These are phyloP conservation scores for Mercurialis annua DNA, from an alignment of 345 rosid species.

Conservation along the genomic window DNA sequence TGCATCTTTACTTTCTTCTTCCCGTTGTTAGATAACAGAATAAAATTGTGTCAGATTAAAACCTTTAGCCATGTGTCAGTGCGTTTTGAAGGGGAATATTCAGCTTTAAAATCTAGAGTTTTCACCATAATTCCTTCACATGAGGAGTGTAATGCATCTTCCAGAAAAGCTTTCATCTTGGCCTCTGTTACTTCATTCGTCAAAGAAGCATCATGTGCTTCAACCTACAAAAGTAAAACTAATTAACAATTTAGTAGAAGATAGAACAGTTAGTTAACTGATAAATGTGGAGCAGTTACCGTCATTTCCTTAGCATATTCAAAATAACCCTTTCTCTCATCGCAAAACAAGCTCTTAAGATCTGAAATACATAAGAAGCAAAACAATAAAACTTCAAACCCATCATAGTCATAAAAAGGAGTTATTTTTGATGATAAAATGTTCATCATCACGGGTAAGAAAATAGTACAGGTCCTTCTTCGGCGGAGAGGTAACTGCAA, in stretches of 20 bases:
- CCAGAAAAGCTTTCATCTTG: conserved; percentile 57
- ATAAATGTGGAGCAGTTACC: conserved; percentile 38
- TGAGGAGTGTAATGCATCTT: conserved; percentile 61
- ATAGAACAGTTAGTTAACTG: neutral
- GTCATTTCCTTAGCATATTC: conserved; percentile 64
- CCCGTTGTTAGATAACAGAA: neutral
- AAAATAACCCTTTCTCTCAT: conserved; percentile 62
- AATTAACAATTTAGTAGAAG: conserved; percentile 15
- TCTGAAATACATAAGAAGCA: conserved; percentile 31
- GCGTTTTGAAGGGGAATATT: conserved; percentile 80
- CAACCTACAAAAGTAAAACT: conserved; percentile 43
- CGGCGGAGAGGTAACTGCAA: conserved; percentile 58
- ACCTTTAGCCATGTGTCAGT: conserved; percentile 92
- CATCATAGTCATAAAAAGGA: neutral
- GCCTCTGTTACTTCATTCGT: conserved; percentile 39
- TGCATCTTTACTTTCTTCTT: neutral
- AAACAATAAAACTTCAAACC: conserved; percentile 6
- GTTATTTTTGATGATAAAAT: conserved; percentile 13
- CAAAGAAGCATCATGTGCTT: conserved; percentile 49
- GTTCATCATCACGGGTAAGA: neutral
- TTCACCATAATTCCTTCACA: conserved; percentile 92
- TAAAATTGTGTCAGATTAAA: conserved; percentile 1
- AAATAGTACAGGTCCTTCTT: conserved; percentile 56
- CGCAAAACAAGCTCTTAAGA: conserved; percentile 55
- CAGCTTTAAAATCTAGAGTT: conserved; percentile 61